phyloP scores from a whole-genome alignment of 2,329 filamentous ascomycete genomes.

The Lachnellula occidentalis region DNA sequence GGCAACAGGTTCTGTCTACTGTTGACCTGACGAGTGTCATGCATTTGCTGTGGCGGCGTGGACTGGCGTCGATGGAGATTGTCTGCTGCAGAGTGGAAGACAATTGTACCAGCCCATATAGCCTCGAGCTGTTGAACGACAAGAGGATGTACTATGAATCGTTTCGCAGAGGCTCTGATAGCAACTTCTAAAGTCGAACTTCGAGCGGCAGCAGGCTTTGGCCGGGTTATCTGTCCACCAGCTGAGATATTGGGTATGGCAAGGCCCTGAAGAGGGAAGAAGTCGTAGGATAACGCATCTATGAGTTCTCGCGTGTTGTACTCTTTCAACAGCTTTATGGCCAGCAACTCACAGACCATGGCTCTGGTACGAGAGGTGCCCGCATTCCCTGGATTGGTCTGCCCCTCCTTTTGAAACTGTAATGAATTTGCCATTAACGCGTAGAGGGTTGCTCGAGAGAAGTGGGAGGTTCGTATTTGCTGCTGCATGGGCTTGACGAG shows the following conservation, averaged over 20 bases:
- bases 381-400: slow-evolving; percentile 75
- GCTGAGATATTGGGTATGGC: slow-evolving; percentile 40
- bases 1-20: slow-evolving; percentile 21
- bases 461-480: slow-evolving; percentile 76
- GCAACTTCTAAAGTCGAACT: slow-evolving; percentile 91
- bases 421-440: slow-evolving; percentile 89
- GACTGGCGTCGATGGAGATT: slow-evolving; percentile 64
- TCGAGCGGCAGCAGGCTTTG: slow-evolving; percentile 57
- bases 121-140: slow-evolving; percentile 94
- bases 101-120: slow-evolving; percentile 93
- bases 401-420: slow-evolving; percentile 84
- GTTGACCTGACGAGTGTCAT: slow-evolving; percentile 5
- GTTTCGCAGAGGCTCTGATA: slow-evolving; percentile 87
- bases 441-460: slow-evolving; percentile 81
- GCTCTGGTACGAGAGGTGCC: slow-evolving; percentile 80
- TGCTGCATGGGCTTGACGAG: slow-evolving; percentile 93
- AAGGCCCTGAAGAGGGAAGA: slow-evolving; percentile 83
- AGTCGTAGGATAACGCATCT: slow-evolving; percentile 91
- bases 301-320: slow-evolving; percentile 86
- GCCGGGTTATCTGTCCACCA: slow-evolving; percentile 34
- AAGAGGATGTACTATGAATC: slow-evolving; percentile 84
- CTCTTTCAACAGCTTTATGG: slow-evolving; percentile 84
- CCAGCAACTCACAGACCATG: slow-evolving; percentile 83
- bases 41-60: slow-evolving; percentile 23
- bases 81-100: slow-evolving; percentile 87